A percentile compares a stretch with the other conserved stretches of the same genome.
Conservation (phyloP, 176 grass and related monocot species). For the Aechmea fasciata region DNA sequence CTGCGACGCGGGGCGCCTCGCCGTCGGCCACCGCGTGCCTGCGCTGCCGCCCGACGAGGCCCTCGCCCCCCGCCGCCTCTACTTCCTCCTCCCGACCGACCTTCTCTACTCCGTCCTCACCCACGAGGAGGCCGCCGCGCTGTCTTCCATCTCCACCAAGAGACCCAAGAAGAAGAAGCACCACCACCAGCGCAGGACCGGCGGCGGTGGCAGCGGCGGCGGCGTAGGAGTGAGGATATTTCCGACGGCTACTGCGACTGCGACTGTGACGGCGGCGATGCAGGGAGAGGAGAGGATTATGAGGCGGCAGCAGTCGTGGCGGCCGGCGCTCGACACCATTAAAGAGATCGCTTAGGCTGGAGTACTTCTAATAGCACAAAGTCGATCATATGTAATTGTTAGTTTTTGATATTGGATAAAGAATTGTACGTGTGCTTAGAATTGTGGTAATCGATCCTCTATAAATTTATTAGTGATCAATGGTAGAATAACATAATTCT, state of each 20-base stretch:
- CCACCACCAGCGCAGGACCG: constrained; percentile 7
- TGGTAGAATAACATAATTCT: too few species aligned
- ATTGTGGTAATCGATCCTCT: too few species aligned
- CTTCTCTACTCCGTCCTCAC: constrained; percentile 98
- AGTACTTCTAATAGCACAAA: too few species aligned
- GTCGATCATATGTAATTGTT: too few species aligned
- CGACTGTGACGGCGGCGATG: background rate
- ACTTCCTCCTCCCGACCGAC: constrained; percentile 91
- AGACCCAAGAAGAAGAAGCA: constrained; percentile 18
- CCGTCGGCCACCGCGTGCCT: constrained; percentile 56
- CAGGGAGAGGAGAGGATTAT: constrained; percentile 1
- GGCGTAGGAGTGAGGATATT: constrained; percentile 28
- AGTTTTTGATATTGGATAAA: too few species aligned
- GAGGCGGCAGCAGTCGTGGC: constrained; percentile 42
- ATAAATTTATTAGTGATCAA: too few species aligned
- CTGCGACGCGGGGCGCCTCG: constrained; percentile 44
- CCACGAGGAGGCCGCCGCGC: constrained; percentile 66
- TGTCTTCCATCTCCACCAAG: constrained; percentile 33
- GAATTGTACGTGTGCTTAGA: too few species aligned
- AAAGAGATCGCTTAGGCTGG: constrained; percentile 48
- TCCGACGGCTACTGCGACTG: constrained; percentile 13
- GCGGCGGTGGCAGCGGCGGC: constrained; percentile 2
- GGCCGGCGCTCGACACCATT: constrained; percentile 69
- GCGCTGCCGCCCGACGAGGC: constrained; percentile 44
- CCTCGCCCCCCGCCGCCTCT: constrained; percentile 45